Base-by-base conservation (phyloP, 139 green algal species). In the Monoraphidium neglectum region DNA sequence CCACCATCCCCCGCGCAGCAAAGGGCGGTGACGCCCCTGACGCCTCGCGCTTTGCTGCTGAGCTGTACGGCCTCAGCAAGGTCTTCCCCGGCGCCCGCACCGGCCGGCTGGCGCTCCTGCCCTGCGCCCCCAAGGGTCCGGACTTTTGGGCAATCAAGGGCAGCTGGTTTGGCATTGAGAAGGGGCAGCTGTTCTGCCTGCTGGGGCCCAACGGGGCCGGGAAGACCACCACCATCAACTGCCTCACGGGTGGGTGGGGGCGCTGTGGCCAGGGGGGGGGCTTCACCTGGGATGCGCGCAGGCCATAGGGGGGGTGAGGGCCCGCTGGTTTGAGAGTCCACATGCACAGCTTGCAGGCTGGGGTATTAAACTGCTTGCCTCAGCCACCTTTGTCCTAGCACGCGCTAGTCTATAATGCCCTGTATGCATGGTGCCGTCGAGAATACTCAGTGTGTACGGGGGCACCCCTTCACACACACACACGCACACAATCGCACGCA, bases 181-280 rank as follows among this genome's bases (percentile, higher is more conserved):
- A 85, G 4, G 84, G 84, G 3, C 61, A 88, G 67, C 85, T 93
- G 59, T 94, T 96, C 73, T 94, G 89, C 76, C 72, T 96, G 72
- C 83, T 95, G 74, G 92, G 92, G 1, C 92, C 93, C 71, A 95
- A 95, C 66, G 92, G 91, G 0, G 89, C 90, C 0, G 92, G 92
- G 64, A 96, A 96, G 85, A 94, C 92, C 1, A 96, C 92, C 12
- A 95, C 87, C 53, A 93, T 96, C 82, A 94, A 94, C 79, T 91
- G 87, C 76, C 82, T 96, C 23, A 92, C 82, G 26, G 92, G 75
- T 81, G 90, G 77, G 62, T 8, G 13, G 21, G 30, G 18, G 12
- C 13, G 37, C 13, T 35, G 5, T n/a, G 33, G 35, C 33, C 23
- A 40, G 24, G 30, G 13, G 12, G 60, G 60, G 60, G 32, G 43